These are phyloP conservation scores for Aspergillus kassunensis DNA, from an alignment of 495 filamentous ascomycete species.

Conservation along the genomic window DNA sequence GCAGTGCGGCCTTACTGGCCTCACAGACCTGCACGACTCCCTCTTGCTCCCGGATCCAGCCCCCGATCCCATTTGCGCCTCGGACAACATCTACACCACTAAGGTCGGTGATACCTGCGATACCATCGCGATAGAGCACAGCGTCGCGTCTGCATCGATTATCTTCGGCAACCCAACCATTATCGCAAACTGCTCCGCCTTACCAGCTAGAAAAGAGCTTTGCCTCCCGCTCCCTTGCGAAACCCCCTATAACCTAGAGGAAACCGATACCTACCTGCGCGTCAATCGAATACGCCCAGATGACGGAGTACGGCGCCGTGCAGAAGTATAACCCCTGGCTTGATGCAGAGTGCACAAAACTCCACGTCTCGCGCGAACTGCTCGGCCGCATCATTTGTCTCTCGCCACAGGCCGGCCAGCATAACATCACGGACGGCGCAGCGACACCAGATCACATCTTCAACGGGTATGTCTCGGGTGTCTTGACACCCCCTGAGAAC, in stretches of 20 bases:
- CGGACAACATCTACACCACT: slow-evolving; percentile 19
- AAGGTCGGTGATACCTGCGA: slow-evolving; percentile 8
- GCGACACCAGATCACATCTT: not conserved
- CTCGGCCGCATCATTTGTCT: not conserved
- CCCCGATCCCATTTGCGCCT: not conserved
- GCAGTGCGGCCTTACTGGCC: not conserved
- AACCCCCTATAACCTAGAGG: not conserved
- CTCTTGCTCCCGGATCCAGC: not conserved
- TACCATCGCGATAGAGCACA: not conserved
- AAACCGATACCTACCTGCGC: slow-evolving; percentile 22
- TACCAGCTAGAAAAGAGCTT: not conserved
- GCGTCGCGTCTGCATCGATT: not conserved
- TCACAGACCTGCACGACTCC: not conserved
- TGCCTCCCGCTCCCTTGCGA: not conserved
- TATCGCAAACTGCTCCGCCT: not conserved
- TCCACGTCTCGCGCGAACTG: not conserved
- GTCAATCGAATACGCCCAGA: slow-evolving; percentile 7
- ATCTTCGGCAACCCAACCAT: not conserved
- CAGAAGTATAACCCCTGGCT: not conserved
- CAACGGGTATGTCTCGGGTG: not conserved
- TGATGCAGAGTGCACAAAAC: not conserved
- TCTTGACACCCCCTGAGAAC: not conserved
- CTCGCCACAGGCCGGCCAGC: slow-evolving; percentile 3
- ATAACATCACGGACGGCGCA: not conserved
- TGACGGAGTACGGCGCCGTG: not conserved